These are phyloP conservation scores for Rhodamnia rubescens DNA, from an alignment of 345 rosid species.

Conservation along the genomic window DNA sequence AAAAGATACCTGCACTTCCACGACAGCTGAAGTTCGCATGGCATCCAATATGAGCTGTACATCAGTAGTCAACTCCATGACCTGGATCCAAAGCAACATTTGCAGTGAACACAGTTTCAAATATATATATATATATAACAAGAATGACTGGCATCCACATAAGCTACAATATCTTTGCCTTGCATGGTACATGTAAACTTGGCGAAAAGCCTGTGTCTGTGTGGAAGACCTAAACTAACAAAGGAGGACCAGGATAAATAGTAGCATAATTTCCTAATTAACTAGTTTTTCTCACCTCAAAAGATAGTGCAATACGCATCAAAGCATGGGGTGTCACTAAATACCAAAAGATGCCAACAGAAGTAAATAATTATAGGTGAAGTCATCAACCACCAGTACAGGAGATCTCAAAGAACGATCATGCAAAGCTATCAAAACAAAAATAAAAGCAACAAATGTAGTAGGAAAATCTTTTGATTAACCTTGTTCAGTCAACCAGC, in stretches of 20 bases:
- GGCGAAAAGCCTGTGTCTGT: neutral
- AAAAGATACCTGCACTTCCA: conserved; percentile 18
- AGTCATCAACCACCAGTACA: neutral
- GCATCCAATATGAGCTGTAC: conserved; percentile 10
- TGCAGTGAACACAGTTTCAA: neutral
- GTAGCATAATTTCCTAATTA: neutral
- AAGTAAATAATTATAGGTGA: neutral
- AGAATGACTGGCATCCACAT: neutral
- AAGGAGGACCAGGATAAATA: neutral
- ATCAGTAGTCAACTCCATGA: conserved; percentile 5
- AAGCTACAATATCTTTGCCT: neutral
- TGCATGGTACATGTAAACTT: neutral
- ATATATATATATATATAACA: neutral
- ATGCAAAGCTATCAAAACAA: neutral
- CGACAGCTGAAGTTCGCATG: conserved; percentile 6
- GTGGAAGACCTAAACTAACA: neutral
- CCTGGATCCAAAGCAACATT: conserved; percentile 1
- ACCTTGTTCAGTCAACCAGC: neutral
- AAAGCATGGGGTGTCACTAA: neutral
- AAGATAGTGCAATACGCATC: neutral
- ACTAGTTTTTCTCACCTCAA: neutral
- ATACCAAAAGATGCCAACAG: neutral
- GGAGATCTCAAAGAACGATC: neutral
- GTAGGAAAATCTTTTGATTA: neutral
- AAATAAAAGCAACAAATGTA: neutral